phyloP scores from a whole-genome alignment of 169 alveolate genomes.

The Plasmodium coatneyi region DNA sequence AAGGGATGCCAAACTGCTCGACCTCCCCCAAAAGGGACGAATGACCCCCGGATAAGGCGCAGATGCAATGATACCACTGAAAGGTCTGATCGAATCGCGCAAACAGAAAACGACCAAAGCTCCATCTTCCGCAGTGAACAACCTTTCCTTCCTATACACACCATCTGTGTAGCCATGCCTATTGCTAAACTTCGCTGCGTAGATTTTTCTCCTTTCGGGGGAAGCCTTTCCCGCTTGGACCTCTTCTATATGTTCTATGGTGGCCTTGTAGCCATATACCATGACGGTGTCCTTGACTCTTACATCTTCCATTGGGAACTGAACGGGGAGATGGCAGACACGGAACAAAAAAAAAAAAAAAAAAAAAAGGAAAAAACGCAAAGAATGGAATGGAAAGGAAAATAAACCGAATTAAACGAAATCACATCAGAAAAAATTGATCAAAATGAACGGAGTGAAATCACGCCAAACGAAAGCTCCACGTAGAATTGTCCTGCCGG shows the following conservation, averaged over 20 bases:
- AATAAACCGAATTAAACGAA: not conserved
- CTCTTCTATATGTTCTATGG: not conserved
- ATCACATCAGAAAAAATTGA: not conserved
- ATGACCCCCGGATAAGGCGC: not conserved
- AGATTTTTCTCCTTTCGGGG: not conserved
- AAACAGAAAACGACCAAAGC: slow-evolving; percentile 20
- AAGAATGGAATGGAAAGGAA: not conserved
- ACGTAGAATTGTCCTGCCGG: not conserved
- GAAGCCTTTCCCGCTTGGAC: not conserved
- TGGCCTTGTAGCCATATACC: slow-evolving; percentile 68
- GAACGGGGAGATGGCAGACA: not conserved
- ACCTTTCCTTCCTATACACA: slow-evolving; percentile 1
- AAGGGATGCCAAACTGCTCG: not conserved
- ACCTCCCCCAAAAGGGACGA: not conserved
- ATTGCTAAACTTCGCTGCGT: slow-evolving; percentile 26
- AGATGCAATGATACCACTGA: not conserved
- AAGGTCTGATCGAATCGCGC: slow-evolving; percentile 20
- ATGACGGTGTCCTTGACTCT: slow-evolving; percentile 37
- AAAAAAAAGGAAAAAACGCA: not conserved
- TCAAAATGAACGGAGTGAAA: not conserved
- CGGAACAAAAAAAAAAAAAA: not conserved
- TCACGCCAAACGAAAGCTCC: not conserved
- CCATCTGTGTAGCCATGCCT: slow-evolving; percentile 36
- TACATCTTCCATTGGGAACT: slow-evolving; percentile 14
- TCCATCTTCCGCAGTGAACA: slow-evolving; percentile 19